Base-by-base conservation (phyloP, 345 rosid species). In the Adansonia digitata region DNA sequence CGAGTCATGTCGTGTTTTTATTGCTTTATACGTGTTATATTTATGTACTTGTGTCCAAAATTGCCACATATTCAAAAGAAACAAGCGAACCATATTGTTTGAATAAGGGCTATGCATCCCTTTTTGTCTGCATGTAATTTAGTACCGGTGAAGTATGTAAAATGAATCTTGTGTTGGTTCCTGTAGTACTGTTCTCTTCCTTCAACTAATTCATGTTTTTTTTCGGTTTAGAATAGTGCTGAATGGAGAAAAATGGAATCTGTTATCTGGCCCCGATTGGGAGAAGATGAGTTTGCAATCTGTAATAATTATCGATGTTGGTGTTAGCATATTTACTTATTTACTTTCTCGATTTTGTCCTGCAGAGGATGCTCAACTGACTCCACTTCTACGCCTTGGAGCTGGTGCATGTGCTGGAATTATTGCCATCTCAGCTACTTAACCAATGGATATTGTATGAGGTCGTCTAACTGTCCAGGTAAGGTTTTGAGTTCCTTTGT, bases 391-490 rank as follows among this genome's bases (percentile, higher is more conserved):
- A n/a, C n/a, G n/a, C n/a, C n/a, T n/a, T n/a, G n/a, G n/a, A n/a
- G n/a, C n/a, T n/a, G n/a, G n/a, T n/a, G n/a, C n/a, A n/a, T n/a
- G n/a, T n/a, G n/a, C n/a, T n/a, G n/a, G n/a, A n/a, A n/a, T n/a
- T n/a, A n/a, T n/a, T n/a, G n/a, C n/a, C n/a, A n/a, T n/a, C n/a
- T n/a, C n/a, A n/a, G n/a, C n/a, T n/a, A n/a, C 95, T 67, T 92
- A 92, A 77, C 95, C 97, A 2, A 86, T 92, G 93, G 97, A 90
- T 75, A 65, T 92, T 92, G 95, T 92, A 51, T 88, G 95, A 40
- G 97, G 97, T 51, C 91, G 97, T 73, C 79, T 92, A 74, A 92
- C 97, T 40, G 97, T 92, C 40, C 97, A 92, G 95, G 97, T 92
- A 85, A 51, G 42, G 26, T 74, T 69, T 27, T 22, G 15, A 40